These are phyloP conservation scores for Amanita polypyramis DNA, from an alignment of 768 basidiomycete species.

Conservation along the genomic window DNA sequence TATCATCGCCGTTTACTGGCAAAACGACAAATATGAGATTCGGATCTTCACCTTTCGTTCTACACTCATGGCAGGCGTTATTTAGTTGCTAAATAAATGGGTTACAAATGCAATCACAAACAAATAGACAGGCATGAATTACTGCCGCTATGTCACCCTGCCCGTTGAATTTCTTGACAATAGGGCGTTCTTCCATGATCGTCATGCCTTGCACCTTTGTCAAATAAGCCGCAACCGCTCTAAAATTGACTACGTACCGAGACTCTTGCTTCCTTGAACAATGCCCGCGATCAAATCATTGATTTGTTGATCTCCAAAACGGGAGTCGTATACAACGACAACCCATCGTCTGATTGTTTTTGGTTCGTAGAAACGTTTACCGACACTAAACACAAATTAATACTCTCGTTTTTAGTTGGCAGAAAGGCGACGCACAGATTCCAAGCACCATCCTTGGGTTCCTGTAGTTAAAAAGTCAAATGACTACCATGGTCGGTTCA, in stretches of 20 bases:
- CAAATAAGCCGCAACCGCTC: conserved; percentile 17
- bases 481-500: neutral
- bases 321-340: conserved; percentile 50
- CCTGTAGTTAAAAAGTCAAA: conserved; percentile 21
- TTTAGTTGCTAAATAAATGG: too few relatives aligned
- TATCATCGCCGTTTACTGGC: conserved; percentile 61
- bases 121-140: too few relatives aligned
- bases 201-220: conserved; percentile 49
- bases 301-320: conserved; percentile 37
- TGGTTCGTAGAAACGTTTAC: conserved; percentile 54
- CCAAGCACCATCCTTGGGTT: conserved; percentile 60
- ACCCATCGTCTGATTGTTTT: conserved; percentile 46
- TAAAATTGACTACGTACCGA: conserved; percentile 40
- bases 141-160: conserved; percentile 40
- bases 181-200: conserved; percentile 32
- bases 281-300: conserved; percentile 44
- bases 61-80: too few relatives aligned
- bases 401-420: neutral
- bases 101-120: too few relatives aligned
- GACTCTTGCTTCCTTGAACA: conserved; percentile 30
- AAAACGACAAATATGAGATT: conserved; percentile 57
- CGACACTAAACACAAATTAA: conserved; percentile 34
- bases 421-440: conserved; percentile 47
- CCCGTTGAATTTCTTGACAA: conserved; percentile 44
- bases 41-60: conserved; percentile 31